Conservation (phyloP, 2,329 filamentous ascomycete genomes). For the Aspergillus persii region DNA sequence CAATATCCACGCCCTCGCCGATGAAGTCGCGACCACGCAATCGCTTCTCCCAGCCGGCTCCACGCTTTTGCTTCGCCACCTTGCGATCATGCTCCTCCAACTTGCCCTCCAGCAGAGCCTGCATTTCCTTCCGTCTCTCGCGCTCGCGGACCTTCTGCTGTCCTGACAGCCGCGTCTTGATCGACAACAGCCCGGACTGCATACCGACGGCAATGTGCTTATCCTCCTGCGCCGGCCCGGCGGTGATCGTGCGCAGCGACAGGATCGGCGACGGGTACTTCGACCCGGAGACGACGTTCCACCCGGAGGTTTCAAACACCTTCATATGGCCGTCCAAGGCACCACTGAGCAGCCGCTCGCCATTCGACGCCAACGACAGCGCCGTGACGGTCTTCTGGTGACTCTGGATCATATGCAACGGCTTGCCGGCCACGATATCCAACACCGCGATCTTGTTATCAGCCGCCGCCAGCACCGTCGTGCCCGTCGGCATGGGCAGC, state of each 20-base stretch:
- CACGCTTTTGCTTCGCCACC: slow-evolving; percentile 66
- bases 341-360: slow-evolving; percentile 78
- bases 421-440: slow-evolving; percentile 86
- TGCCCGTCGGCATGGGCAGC: slow-evolving; percentile 82
- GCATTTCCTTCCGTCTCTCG: slow-evolving; percentile 80
- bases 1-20: slow-evolving; percentile 81
- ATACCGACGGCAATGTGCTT: slow-evolving; percentile 94
- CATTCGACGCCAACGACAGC: slow-evolving; percentile 76
- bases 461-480: slow-evolving; percentile 78
- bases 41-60: slow-evolving; percentile 60
- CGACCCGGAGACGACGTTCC: slow-evolving; percentile 92
- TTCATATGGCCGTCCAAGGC: slow-evolving; percentile 95
- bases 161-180: slow-evolving; percentile 84
- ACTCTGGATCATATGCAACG: slow-evolving; percentile 81
- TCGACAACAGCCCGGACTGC: slow-evolving; percentile 85
- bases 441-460: slow-evolving; percentile 87
- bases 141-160: slow-evolving; percentile 73
- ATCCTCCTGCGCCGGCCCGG: slow-evolving; percentile 70
- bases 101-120: slow-evolving; percentile 72
- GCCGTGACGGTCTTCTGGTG: slow-evolving; percentile 98
- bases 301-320: slow-evolving; percentile 87
- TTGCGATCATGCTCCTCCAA: slow-evolving; percentile 75
- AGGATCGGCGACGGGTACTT: slow-evolving; percentile 94
- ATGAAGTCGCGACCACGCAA: slow-evolving; percentile 72
- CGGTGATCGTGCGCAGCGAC: slow-evolving; percentile 71